Evolutionary conservation across 306 rosid genomes (phyloP).

Genomic region (Coriaria nepalensis): DNA sequence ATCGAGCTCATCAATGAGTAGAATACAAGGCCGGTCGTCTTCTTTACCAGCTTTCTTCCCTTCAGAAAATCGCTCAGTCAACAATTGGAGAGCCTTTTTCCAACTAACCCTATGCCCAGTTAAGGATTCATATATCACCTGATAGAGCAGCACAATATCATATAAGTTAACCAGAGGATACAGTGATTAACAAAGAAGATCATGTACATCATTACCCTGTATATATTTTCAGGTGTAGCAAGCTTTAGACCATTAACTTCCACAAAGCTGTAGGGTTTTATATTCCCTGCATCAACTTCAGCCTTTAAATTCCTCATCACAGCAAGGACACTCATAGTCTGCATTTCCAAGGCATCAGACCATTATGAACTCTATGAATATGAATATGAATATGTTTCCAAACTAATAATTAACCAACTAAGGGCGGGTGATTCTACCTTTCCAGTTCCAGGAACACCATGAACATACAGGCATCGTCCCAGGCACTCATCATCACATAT

Average conservation of each 20-base stretch:
- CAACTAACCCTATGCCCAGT: constrained; percentile 79
- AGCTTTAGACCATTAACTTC: constrained; percentile 91
- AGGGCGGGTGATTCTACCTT: constrained; percentile 33
- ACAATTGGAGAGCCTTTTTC: constrained; percentile 82
- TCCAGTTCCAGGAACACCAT: constrained; percentile 99
- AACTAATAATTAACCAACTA: constrained; percentile 9
- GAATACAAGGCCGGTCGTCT: constrained; percentile 77
- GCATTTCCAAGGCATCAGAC: constrained; percentile 15
- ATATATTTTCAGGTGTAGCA: constrained; percentile 83
- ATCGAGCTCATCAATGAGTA: constrained; percentile 94
- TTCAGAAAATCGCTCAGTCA: constrained; percentile 66
- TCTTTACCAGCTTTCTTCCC: constrained; percentile 49
- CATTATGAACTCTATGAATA: no score
- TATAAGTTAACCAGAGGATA: constrained; percentile 7
- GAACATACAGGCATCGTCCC: constrained; percentile 86
- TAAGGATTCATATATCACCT: constrained; percentile 88
- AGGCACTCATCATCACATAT: constrained; percentile 74
- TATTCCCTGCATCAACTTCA: constrained; percentile 72
- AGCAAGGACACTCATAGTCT: constrained; percentile 85
- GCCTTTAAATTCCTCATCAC: constrained; percentile 71
- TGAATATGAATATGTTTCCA: no score
- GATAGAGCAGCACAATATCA: constrained; percentile 15
- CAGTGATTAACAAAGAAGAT: constrained; percentile 12
- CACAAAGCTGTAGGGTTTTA: constrained; percentile 73
- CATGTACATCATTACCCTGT: constrained; percentile 35